These are phyloP conservation scores for Plectosphaerella plurivora DNA, from an alignment of 2,329 filamentous ascomycete genomes.

Conservation along the genomic window DNA sequence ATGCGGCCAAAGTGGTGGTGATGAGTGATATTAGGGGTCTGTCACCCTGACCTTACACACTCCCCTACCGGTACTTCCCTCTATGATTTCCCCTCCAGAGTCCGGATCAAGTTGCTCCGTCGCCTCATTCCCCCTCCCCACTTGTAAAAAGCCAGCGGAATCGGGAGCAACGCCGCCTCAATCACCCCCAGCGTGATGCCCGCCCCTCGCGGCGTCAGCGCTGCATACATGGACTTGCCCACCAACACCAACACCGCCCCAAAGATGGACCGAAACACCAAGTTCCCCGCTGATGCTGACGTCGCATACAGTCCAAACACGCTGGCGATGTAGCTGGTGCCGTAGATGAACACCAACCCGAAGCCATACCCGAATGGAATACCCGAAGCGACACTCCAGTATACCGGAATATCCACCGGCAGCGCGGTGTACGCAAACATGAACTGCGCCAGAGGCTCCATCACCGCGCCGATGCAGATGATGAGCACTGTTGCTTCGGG, in stretches of 20 bases:
- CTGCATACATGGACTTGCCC: constrained; percentile 52
- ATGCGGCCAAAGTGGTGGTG: too few species aligned
- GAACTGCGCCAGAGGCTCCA: constrained; percentile 55
- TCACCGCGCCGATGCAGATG: constrained; percentile 56
- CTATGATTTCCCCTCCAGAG: too few species aligned
- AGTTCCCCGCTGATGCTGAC: constrained; percentile 58
- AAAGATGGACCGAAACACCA: constrained; percentile 52
- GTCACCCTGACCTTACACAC: too few species aligned
- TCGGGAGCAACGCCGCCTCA: constrained; percentile 52
- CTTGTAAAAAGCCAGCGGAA: constrained; percentile 56
- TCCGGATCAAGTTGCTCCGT: too few species aligned
- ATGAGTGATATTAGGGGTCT: too few species aligned
- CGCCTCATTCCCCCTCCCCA: constrained; percentile 13
- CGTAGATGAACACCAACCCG: constrained; percentile 61
- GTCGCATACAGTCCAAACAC: constrained; percentile 64
- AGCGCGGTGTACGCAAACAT: constrained; percentile 63
- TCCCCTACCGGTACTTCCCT: too few species aligned
- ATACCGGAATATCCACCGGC: constrained; percentile 55
- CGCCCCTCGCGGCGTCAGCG: constrained; percentile 56
- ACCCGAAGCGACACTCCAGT: constrained; percentile 56
- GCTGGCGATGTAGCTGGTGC: constrained; percentile 57
- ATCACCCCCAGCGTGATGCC: constrained; percentile 31
- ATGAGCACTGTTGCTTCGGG: constrained; percentile 61
- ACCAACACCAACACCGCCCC: constrained; percentile 57
- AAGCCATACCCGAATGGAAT: constrained; percentile 62